phyloP scores from a whole-genome alignment of 208 protist species.

The Trypanosomatidae sp. region DNA sequence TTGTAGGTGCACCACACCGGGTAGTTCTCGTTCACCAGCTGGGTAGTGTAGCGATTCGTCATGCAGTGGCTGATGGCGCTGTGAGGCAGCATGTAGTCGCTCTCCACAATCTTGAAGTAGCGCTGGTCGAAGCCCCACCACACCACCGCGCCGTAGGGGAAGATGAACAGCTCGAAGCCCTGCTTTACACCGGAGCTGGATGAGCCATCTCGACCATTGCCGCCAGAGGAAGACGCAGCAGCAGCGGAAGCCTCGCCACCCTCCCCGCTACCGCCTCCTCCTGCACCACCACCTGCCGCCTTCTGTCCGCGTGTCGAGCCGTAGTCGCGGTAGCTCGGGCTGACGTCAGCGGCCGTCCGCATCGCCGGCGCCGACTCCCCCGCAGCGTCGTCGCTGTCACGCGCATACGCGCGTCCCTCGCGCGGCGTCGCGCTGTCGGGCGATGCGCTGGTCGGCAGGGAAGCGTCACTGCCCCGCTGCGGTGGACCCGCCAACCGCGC shows the following conservation, averaged over 20 bases:
- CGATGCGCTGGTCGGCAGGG: too few species aligned
- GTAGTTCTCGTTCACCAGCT: constrained; percentile 76
- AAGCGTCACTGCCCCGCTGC: too few species aligned
- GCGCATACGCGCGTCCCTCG: too few species aligned
- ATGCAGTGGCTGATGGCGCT: constrained; percentile 54
- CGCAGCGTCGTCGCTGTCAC: too few species aligned
- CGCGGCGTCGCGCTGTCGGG: too few species aligned
- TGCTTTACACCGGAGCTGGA: too few species aligned
- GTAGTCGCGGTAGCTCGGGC: too few species aligned
- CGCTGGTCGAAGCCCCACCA: constrained; percentile 83
- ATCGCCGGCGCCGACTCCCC: too few species aligned
- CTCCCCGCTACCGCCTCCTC: neutral
- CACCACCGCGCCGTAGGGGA: constrained; percentile 73
- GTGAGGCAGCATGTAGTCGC: constrained; percentile 76
- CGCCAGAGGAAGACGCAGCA: neutral
- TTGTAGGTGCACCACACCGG: constrained; percentile 84
- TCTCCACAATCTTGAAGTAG: constrained; percentile 82
- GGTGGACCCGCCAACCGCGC: too few species aligned
- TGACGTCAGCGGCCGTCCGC: too few species aligned
- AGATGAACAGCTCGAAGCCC: constrained; percentile 77
- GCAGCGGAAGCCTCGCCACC: constrained; percentile 17
- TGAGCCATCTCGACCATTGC: too few species aligned
- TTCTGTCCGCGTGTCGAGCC: neutral
- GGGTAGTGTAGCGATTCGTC: constrained; percentile 66
- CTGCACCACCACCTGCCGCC: neutral